Evolutionary conservation across 305 asterid species (phyloP).

Genomic region (Fraxinus dipetala): DNA sequence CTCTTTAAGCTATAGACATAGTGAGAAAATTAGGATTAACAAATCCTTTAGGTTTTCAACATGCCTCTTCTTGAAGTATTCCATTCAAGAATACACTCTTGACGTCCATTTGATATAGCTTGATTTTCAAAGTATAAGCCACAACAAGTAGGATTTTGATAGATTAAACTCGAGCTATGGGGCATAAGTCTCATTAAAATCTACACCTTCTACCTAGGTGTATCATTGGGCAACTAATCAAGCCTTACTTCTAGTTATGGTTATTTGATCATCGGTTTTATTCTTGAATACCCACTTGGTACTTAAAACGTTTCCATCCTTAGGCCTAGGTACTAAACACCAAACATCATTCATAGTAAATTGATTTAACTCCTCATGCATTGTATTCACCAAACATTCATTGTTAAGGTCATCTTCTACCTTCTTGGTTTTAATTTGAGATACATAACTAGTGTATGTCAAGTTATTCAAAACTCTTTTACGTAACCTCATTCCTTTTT

Average conservation of each 20-base stretch:
- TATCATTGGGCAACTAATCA: not conserved
- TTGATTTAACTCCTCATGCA: not conserved
- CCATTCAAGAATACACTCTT: not conserved
- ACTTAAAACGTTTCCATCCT: not conserved
- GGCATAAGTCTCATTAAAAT: no score
- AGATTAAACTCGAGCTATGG: not conserved
- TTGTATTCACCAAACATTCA: not conserved
- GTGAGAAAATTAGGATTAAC: not conserved
- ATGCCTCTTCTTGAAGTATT: not conserved
- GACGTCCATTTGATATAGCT: not conserved
- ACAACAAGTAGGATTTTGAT: not conserved
- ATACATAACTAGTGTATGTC: not conserved
- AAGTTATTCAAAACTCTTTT: no score
- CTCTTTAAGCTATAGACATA: not conserved
- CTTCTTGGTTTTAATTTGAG: not conserved
- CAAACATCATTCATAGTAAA: not conserved
- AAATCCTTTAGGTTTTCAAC: not conserved
- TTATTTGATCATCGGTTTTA: no score
- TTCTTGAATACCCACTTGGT: not conserved
- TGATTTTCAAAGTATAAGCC: not conserved
- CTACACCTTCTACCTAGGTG: not conserved
- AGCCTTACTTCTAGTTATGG: not conserved
- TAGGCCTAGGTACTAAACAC: not conserved
- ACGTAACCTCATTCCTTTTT: not conserved
- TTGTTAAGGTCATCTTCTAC: not conserved